Conservation (phyloP, 2,329 filamentous ascomycete genomes). For the Beauveria brongniartii region DNA sequence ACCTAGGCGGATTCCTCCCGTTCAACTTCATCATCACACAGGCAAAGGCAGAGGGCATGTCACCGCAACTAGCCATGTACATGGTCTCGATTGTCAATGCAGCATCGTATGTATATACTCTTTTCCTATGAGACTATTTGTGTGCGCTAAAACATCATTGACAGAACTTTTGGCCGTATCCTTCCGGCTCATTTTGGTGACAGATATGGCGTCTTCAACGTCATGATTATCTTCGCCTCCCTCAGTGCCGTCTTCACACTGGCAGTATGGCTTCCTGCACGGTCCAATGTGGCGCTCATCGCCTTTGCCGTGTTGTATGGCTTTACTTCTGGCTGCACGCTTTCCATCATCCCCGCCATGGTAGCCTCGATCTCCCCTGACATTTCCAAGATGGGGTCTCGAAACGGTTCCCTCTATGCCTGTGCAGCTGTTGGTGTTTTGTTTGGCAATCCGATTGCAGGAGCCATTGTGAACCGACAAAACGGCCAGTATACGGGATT, state of each 20-base stretch:
- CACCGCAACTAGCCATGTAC: not conserved
- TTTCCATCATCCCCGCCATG: slow-evolving; percentile 26
- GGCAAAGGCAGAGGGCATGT: slow-evolving; percentile 1
- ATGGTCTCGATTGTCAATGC: slow-evolving; percentile 5
- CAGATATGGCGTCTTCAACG: slow-evolving; percentile 44
- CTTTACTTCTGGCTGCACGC: slow-evolving; percentile 20
- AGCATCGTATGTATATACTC: not conserved
- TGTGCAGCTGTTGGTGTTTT: not conserved
- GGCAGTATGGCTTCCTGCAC: not conserved
- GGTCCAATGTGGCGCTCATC: not conserved
- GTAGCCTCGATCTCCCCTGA: slow-evolving; percentile 32
- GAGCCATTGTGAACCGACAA: not conserved
- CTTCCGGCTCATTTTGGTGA: not conserved
- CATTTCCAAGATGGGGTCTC: slow-evolving; percentile 29
- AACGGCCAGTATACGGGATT: not conserved
- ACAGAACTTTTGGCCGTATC: slow-evolving; percentile 1
- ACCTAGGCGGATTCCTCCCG: slow-evolving; percentile 16
- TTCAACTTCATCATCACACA: slow-evolving; percentile 6
- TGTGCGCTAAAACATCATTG: not conserved
- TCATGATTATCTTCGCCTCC: slow-evolving; percentile 47
- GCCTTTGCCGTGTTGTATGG: slow-evolving; percentile 23
- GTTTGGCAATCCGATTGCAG: not conserved
- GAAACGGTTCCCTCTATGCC: not conserved
- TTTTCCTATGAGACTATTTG: not conserved
- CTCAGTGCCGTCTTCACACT: slow-evolving; percentile 42